Evolutionary conservation across 257 asterid genomes (phyloP).

Genomic region (Petunia axillaris): DNA sequence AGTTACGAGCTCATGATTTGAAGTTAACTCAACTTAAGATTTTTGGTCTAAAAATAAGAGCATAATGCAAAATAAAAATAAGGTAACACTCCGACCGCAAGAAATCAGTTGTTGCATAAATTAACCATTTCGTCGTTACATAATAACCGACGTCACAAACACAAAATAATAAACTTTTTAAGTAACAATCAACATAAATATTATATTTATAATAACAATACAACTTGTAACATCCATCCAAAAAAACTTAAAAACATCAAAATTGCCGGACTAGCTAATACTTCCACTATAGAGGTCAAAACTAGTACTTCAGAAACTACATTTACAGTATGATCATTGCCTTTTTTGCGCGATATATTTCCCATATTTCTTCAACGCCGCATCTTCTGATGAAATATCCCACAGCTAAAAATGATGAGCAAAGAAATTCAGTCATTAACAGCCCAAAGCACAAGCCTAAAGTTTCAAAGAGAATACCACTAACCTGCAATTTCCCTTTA

Average conservation of each 20-base stretch:
- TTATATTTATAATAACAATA: too few species aligned
- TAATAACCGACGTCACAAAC: too few species aligned
- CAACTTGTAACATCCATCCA: not conserved
- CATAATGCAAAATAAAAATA: too few species aligned
- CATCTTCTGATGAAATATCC: conserved; percentile 63
- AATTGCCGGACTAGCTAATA: not conserved
- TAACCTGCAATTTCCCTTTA: conserved; percentile 76
- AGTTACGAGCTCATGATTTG: too few species aligned
- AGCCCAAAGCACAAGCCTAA: not conserved
- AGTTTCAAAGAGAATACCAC: conserved; percentile 15
- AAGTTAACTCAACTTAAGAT: too few species aligned
- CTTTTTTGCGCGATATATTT: conserved; percentile 29
- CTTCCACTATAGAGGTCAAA: not conserved
- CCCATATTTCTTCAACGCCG: conserved; percentile 52
- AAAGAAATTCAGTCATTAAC: not conserved
- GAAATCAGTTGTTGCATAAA: too few species aligned
- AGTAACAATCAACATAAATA: too few species aligned
- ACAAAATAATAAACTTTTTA: too few species aligned
- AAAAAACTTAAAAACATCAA: not conserved
- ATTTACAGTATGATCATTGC: not conserved
- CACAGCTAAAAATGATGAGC: conserved; percentile 53
- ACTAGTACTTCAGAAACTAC: not conserved
- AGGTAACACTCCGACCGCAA: too few species aligned
- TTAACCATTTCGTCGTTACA: too few species aligned
- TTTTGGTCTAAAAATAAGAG: too few species aligned